phyloP scores from a whole-genome alignment of 306 rosid species.

The Casuarina cunninghamiana region DNA sequence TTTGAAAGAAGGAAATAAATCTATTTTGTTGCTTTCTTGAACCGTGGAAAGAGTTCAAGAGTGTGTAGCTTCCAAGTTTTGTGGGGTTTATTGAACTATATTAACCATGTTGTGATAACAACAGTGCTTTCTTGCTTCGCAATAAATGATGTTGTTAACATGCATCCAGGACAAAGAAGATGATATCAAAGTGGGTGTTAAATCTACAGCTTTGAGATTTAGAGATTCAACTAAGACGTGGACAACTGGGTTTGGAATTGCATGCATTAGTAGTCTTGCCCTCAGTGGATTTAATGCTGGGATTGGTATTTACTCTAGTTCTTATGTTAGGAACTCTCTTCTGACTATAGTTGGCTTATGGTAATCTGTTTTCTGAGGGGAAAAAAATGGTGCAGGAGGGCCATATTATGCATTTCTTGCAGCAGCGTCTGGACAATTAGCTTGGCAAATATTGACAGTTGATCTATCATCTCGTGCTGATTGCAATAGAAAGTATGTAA shows the following conservation, averaged over 20 bases:
- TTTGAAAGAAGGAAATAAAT: not conserved
- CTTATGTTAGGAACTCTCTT: not conserved
- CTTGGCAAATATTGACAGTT: conserved; percentile 82
- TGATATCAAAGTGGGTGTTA: conserved; percentile 86
- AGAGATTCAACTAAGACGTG: conserved; percentile 82
- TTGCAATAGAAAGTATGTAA: conserved; percentile 77
- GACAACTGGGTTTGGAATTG: conserved; percentile 73
- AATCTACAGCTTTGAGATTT: conserved; percentile 93
- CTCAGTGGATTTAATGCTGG: conserved; percentile 79
- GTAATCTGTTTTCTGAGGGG: conserved; percentile 18
- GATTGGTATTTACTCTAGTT: conserved; percentile 45
- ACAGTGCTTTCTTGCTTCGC: not conserved
- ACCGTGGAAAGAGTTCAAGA: not conserved
- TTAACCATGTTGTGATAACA: not conserved
- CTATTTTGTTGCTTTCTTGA: not conserved
- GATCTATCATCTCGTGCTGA: conserved; percentile 75
- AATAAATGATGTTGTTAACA: conserved; percentile 4
- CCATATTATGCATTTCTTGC: conserved; percentile 78
- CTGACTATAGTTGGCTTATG: conserved; percentile 4
- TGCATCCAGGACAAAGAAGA: conserved; percentile 85
- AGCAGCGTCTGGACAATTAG: conserved; percentile 77
- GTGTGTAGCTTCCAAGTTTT: not conserved
- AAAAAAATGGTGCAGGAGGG: conserved; percentile 57
- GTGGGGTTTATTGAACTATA: not conserved
- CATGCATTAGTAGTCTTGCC: conserved; percentile 72